phyloP scores from a whole-genome alignment of 2,329 filamentous ascomycete species.

The Myrmaecium sp. region DNA sequence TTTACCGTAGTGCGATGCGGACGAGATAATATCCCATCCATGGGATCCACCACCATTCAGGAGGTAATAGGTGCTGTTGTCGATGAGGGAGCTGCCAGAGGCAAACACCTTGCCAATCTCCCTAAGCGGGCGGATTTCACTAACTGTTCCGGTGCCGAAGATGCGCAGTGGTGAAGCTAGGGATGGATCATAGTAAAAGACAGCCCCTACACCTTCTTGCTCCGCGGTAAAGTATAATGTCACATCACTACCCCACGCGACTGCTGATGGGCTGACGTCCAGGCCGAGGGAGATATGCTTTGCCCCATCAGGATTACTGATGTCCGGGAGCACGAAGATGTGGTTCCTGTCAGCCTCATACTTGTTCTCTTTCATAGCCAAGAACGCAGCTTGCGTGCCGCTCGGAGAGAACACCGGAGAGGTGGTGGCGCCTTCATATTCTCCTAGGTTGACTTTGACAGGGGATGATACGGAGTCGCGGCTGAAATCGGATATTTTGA shows the following conservation, averaged over 20 bases:
- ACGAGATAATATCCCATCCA: conserved; percentile 42
- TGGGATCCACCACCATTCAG: conserved; percentile 13
- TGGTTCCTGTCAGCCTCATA: conserved; percentile 72
- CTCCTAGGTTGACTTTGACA: conserved; percentile 38
- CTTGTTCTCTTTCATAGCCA: conserved; percentile 57
- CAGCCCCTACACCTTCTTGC: conserved; percentile 48
- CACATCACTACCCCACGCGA: conserved; percentile 37
- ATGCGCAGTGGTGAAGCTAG: neutral
- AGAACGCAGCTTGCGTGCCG: conserved; percentile 55
- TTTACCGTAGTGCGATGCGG: conserved; percentile 47
- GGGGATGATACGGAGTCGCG: conserved; percentile 34
- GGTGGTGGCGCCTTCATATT: conserved; percentile 46
- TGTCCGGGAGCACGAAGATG: conserved; percentile 46
- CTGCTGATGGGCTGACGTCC: conserved; percentile 34
- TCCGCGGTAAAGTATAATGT: conserved; percentile 61
- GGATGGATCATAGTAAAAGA: conserved; percentile 44
- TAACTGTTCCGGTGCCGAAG: no score
- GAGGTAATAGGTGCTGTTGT: conserved; percentile 49
- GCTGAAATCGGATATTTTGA: conserved; percentile 45
- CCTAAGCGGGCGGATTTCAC: conserved; percentile 38
- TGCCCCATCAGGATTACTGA: conserved; percentile 39
- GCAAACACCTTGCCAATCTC: conserved; percentile 40
- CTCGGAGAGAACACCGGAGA: conserved; percentile 58
- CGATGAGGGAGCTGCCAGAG: conserved; percentile 50
- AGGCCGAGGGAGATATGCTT: conserved; percentile 45